Base-by-base conservation (phyloP, 805 yeast species). In the Cyberlindnera suaveolens region DNA sequence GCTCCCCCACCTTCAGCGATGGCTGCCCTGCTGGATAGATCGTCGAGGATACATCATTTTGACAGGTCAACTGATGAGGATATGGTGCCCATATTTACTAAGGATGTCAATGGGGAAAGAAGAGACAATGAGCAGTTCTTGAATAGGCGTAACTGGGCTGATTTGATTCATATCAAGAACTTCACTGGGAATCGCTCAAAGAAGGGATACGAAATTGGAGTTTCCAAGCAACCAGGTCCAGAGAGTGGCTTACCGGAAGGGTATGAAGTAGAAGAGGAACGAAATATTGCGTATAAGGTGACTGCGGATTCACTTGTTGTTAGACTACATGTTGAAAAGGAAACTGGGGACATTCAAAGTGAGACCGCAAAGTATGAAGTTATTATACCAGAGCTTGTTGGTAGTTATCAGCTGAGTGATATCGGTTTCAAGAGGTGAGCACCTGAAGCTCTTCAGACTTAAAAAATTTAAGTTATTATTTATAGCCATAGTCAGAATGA, bases 1-100 rank as follows among this genome's bases (percentile, higher is more conserved):
- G 80, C 93, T 0, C 96, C 99, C 11, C 98, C 98, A 2, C 96
- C 97, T 2, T 77, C 80, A 58, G 81, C 82, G 6, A 85, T 91
- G 84, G 93, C 95, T 1, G 65, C 67, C 6, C 67, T 91, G 49
- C 66, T 91, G 51, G 74, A 84, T 61, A 78, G 72, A 53, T 70
- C 96, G 53, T 72, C 85, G 13, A 52, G 51, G 9, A 66, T 77
- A 18, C 97, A 90, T 62, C 80, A 74, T 48, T 82, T 81, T 52
- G 84, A 76, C 56, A 61, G 55, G 34, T 60, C 70, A 32, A 80
- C 90, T 4, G 85, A 79, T 50, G 97, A 91, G 60, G 93, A 88
- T 54, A 74, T 85, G 58, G 77, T 88, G n/a, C 84, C 85, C 1
- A 53, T 89, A 7, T 89, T 90, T 62, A 55, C 65, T 3, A 57